Base-by-base conservation (phyloP, 768 basidiomycete species). In the Tulasnella calospora region DNA sequence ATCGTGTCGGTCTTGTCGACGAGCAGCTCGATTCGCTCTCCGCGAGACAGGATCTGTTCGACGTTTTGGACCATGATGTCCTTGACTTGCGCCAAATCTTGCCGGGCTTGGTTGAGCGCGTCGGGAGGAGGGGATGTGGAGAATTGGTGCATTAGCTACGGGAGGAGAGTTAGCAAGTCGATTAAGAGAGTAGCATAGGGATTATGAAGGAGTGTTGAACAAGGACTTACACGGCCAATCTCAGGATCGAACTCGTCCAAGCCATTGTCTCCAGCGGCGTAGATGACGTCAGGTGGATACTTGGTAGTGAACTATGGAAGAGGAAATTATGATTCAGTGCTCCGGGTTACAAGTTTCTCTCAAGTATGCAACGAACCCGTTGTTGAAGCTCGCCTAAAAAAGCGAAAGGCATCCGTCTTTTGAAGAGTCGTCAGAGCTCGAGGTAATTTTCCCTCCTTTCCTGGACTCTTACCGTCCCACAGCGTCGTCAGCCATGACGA, bases 31-130 rank as follows among this genome's bases (percentile, higher is more conserved):
- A 99, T 94, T 75, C 98, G 88, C 84, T 99, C 98, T 33, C 98
- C 98, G 47, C 98, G 88, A 75, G 90, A 92, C 57, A 99, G 89
- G 80, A 99, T 97, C 84, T 96, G 94, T 85, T 98, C 95, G 80
- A 98, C 96, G 83, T 98, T 98, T 85, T 98, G 94, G 73, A 98
- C 96, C 96, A 98, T 97, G 85, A 98, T 94, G 82, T 96, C 92
- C 84, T 98, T 98, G 71, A 98, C 86, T 70, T 84, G 84, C 79
- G 90, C 90, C 57, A 95, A 88, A 84, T 98, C 96, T 6, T 89
- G 89, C 83, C 96, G 96, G 7, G 97, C 97, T 80, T 94, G 93
- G 27, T 92, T 86, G 78, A 99, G 90, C 80, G 96, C 95, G 83
- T 99, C 98, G 10, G 88, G 84, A 46, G 94, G 96, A 21, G 96